Conservation (phyloP, 768 basidiomycete genomes). For the Boletellus ananiceps region DNA sequence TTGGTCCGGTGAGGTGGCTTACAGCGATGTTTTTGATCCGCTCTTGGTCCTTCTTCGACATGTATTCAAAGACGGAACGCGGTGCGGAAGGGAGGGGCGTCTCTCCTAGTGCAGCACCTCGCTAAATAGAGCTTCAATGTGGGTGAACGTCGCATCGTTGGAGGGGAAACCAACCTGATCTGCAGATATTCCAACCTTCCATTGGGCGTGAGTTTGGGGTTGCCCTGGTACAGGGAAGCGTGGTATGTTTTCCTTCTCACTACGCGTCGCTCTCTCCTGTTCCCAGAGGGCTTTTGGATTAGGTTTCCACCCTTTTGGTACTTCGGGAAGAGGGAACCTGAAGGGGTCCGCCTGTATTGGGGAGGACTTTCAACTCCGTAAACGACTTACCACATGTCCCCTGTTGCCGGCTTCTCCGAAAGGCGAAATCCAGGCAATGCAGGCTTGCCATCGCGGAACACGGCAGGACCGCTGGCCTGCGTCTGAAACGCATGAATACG, state of each 20-base stretch:
- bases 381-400: slow-evolving; percentile 60
- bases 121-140: slow-evolving; percentile 41
- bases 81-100: slow-evolving; percentile 61
- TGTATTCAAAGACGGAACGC: slow-evolving; percentile 88
- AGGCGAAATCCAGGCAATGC: slow-evolving; percentile 75
- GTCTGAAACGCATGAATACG: slow-evolving; percentile 22
- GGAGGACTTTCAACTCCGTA: slow-evolving; percentile 8
- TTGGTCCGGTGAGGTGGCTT: slow-evolving; percentile 17
- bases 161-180: slow-evolving; percentile 53
- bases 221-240: slow-evolving; percentile 19
- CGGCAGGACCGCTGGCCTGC: slow-evolving; percentile 9
- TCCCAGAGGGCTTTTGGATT: slow-evolving; percentile 78
- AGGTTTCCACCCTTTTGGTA: slow-evolving; percentile 83
- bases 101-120: slow-evolving; percentile 83
- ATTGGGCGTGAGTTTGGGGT: slow-evolving; percentile 40
- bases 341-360: slow-evolving; percentile 13
- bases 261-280: slow-evolving; percentile 33
- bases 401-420: slow-evolving; percentile 59
- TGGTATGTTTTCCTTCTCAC: slow-evolving; percentile 44
- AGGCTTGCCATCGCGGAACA: slow-evolving; percentile 71
- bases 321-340: slow-evolving; percentile 81
- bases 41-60: slow-evolving; percentile 89
- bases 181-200: slow-evolving; percentile 61
- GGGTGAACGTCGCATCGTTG: background rate
- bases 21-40: slow-evolving; percentile 63